These are phyloP conservation scores for Serendipita vermifera DNA, from an alignment of 768 basidiomycete species.

Conservation along the genomic window DNA sequence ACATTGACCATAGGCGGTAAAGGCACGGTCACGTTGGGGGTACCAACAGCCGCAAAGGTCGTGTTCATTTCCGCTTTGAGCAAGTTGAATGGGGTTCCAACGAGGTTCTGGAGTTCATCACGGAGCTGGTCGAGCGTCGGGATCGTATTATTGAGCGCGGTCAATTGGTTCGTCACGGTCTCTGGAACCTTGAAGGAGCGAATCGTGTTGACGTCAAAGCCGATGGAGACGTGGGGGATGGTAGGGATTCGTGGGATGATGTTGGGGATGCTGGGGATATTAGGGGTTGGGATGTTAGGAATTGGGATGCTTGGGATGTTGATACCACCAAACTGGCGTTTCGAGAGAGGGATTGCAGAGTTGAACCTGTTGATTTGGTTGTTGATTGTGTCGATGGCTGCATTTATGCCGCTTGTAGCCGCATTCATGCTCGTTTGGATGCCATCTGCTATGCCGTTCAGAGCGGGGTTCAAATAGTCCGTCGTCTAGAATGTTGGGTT, in stretches of 20 bases:
- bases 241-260: no score
- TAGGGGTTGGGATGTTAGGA: conserved; percentile 48
- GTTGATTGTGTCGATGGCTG: conserved; percentile 43
- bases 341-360: background rate
- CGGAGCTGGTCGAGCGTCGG: conserved; percentile 69
- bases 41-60: conserved; percentile 47
- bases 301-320: conserved; percentile 55
- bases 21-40: conserved; percentile 54
- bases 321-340: conserved; percentile 33
- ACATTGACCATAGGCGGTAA: conserved; percentile 58
- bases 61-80: conserved; percentile 82
- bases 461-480: conserved; percentile 44
- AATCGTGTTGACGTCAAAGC: conserved; percentile 53
- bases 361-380: conserved; percentile 24
- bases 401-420: conserved; percentile 55
- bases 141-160: conserved; percentile 60
- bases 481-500: conserved; percentile 42
- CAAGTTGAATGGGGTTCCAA: conserved; percentile 77
- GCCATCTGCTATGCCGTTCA: conserved; percentile 34
- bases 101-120: conserved; percentile 45
- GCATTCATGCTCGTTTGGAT: conserved; percentile 47
- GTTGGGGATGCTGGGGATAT: background rate
- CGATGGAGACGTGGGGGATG: no score
- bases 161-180: conserved; percentile 56
- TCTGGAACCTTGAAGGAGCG: conserved; percentile 69